A percentile compares a stretch with the other conserved stretches of the same genome.
These are phyloP conservation scores for Trichophyton rubrum DNA, from an alignment of 2,329 filamentous ascomycete species.

Conservation along the genomic window DNA sequence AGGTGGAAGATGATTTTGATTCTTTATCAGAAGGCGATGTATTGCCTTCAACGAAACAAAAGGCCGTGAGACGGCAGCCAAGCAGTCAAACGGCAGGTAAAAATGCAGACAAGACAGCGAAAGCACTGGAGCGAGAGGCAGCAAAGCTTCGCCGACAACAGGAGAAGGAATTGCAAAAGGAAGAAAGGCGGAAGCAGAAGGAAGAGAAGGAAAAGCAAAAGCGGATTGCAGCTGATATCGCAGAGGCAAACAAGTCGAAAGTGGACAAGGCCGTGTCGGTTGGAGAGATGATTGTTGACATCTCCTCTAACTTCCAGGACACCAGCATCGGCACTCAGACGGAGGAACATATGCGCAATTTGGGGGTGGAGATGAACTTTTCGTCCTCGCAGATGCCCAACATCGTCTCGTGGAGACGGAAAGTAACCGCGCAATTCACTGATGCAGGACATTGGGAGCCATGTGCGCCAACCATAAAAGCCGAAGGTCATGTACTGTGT, in stretches of 20 bases:
- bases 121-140: constrained; percentile 42
- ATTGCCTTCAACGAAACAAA: background rate
- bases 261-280: constrained; percentile 62
- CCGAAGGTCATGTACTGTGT: constrained; percentile 51
- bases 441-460: constrained; percentile 54
- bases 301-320: constrained; percentile 46
- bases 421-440: constrained; percentile 52
- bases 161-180: constrained; percentile 47
- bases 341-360: constrained; percentile 30
- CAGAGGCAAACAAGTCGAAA: constrained; percentile 60
- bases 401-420: constrained; percentile 56
- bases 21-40: background rate
- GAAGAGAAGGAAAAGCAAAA: constrained; percentile 53
- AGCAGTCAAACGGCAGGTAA: constrained; percentile 27
- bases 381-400: constrained; percentile 32
- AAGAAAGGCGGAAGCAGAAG: constrained; percentile 31
- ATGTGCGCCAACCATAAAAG: constrained; percentile 33
- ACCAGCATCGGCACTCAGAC: constrained; percentile 34
- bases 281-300: constrained; percentile 64
- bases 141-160: constrained; percentile 37
- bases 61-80: background rate
- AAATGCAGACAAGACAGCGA: constrained; percentile 29
- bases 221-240: constrained; percentile 51
- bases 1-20: constrained; percentile 9
- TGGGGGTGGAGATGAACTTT: constrained; percentile 32